Base-by-base conservation (phyloP, 2,329 filamentous ascomycete genomes). In the Colletotrichum filicis region DNA sequence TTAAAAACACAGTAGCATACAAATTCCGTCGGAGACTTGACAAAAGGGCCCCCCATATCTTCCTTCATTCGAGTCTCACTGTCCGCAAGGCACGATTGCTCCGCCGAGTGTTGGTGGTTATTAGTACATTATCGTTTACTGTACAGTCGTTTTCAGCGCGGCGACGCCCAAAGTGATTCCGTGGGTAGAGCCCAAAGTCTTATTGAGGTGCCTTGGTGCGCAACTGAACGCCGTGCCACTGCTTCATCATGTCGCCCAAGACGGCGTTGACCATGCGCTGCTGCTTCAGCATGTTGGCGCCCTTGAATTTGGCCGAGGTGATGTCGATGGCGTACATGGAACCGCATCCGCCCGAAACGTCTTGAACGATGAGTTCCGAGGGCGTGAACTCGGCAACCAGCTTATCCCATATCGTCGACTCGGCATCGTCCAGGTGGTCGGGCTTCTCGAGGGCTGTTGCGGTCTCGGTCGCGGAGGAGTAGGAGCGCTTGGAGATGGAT, bases 241-340 rank as follows among this genome's bases (percentile, higher is more conserved):
- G 85, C 85, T 94, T 94, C 78, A 97, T 91, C 81, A 94, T 87
- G 65, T 95, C 93, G 4, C 90, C 91, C 35, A 97, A 85, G 22
- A 92, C 89, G 24, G 90, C 85, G 79, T 96, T 96, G 63, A 97
- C 94, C 83, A 96, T 87, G 73, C 93, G 88, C 83, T 97, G 94
- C 85, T 97, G 94, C 87, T 94, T 94, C 74, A 97, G 89, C 81
- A 95, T 91, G 62, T 86, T 88, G 77, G 91, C 81, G 59, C 94
- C 94, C 66, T 87, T 87, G 83, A 97, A 97, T 78, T 87, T 88
- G 59, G 91, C 87, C 8, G 92, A 94, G 60, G 91, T 88, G 75
- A 97, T 91, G 78, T 95, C 92, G 76, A 97, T 92, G 68, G 91
- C 92, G 84, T 97, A 97, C 94, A 97, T 97, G 79, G 92, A 94